Conservation (phyloP, 177 flowering plant species). For the Vitis hybrid region DNA sequence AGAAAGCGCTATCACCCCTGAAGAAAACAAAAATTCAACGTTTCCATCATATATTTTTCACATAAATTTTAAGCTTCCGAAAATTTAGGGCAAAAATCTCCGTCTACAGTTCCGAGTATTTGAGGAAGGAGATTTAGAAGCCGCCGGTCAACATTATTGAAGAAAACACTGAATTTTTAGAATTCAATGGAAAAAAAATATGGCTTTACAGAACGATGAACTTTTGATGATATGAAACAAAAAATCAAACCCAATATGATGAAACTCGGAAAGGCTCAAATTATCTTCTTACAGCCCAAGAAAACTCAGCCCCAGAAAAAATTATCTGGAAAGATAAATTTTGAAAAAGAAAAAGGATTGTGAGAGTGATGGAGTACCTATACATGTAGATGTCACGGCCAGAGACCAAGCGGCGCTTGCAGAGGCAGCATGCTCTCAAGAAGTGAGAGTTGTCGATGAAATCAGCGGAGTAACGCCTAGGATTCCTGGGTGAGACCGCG, state of each 20-base stretch:
- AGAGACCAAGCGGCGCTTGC: constrained; percentile 62
- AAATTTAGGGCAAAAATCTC: background rate
- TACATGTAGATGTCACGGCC: constrained; percentile 84
- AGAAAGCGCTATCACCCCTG: constrained; percentile 73
- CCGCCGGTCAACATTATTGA: background rate
- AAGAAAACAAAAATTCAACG: background rate
- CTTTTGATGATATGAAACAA: background rate
- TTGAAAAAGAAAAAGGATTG: background rate
- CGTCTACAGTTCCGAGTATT: background rate
- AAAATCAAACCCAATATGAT: background rate
- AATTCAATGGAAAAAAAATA: background rate
- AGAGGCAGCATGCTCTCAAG: constrained; percentile 63
- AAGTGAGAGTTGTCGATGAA: constrained; percentile 47
- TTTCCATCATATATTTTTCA: too few relatives aligned
- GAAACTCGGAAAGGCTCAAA: background rate
- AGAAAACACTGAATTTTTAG: background rate
- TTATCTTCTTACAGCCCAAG: background rate
- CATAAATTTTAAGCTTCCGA: background rate
- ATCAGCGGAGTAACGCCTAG: constrained; percentile 31
- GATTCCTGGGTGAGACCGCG: constrained; percentile 34
- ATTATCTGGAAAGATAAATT: background rate
- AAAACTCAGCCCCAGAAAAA: too few relatives aligned
- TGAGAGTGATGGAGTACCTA: constrained; percentile 32
- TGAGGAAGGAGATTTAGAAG: background rate
- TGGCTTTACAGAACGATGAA: too few relatives aligned